Conservation (phyloP, 768 basidiomycete species). For the Postia placenta region DNA sequence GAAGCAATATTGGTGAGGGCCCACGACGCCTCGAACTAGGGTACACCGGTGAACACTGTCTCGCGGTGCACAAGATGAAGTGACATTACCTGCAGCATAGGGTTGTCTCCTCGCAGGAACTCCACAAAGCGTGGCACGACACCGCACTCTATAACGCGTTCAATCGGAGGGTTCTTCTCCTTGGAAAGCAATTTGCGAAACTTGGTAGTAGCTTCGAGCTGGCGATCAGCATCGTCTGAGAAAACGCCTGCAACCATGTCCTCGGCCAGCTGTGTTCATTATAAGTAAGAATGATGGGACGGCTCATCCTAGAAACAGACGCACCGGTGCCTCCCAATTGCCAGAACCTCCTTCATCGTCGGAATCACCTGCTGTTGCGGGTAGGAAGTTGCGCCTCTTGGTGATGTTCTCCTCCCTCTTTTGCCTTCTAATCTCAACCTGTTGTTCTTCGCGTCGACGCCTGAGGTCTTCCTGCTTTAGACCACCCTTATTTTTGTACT, state of each 20-base stretch:
- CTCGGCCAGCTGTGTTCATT: slow-evolving; percentile 57
- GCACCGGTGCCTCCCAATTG: slow-evolving; percentile 74
- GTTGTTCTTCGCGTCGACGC: slow-evolving; percentile 95
- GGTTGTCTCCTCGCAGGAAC: slow-evolving; percentile 74
- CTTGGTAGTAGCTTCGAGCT: slow-evolving; percentile 95
- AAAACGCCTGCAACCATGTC: slow-evolving; percentile 95
- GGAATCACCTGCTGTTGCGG: slow-evolving; percentile 69
- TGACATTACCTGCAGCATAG: slow-evolving; percentile 78
- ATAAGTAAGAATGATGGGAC: slow-evolving; percentile 4
- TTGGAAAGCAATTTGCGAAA: slow-evolving; percentile 98
- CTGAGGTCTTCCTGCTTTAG: slow-evolving; percentile 91
- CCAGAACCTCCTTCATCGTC: slow-evolving; percentile 80
- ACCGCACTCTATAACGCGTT: slow-evolving; percentile 94
- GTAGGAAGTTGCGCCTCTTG: slow-evolving; percentile 91
- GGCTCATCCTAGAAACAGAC: slow-evolving; percentile 23
- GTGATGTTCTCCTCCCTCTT: slow-evolving; percentile 99
- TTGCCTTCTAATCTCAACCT: slow-evolving; percentile 97
- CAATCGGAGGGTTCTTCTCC: slow-evolving; percentile 99
- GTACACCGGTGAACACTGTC: neutral
- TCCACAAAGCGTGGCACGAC: slow-evolving; percentile 97
- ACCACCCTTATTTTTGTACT: slow-evolving; percentile 87
- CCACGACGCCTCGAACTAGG: slow-evolving; percentile 95
- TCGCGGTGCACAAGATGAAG: neutral
- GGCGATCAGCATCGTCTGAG: slow-evolving; percentile 84
- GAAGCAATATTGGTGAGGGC: slow-evolving; percentile 97